Percentiles rank a stretch among this genome's conserved stretches.
Evolutionary conservation across 23 red algal genomes (phyloP).

Genomic region (Gracilariopsis chorda): DNA sequence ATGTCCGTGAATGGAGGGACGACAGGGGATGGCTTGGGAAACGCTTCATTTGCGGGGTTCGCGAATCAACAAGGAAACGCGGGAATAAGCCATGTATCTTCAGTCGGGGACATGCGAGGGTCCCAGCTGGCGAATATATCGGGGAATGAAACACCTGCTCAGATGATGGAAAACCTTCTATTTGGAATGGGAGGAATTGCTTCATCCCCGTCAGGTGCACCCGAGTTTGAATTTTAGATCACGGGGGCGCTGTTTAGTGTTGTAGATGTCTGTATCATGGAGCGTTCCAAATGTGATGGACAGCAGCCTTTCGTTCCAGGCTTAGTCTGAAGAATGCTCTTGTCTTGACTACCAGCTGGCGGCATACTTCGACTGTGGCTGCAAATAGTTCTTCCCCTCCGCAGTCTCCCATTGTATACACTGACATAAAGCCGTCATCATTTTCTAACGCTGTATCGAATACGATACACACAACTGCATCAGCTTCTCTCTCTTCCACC

Average conservation of each 20-base stretch:
- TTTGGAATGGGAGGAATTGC: constrained; percentile 17
- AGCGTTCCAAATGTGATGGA: constrained; percentile 40
- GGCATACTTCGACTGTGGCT: constrained; percentile 49
- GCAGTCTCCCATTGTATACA: constrained; percentile 60
- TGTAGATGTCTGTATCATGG: too few relatives aligned
- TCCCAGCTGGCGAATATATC: background rate
- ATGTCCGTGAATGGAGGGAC: background rate
- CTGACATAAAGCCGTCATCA: constrained; percentile 66
- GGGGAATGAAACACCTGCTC: background rate
- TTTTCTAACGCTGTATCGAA: constrained; percentile 41
- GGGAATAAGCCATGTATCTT: background rate
- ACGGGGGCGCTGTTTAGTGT: too few relatives aligned
- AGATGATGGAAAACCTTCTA: constrained; percentile 21
- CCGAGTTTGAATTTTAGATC: constrained; percentile 11
- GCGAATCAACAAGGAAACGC: background rate
- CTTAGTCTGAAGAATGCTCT: constrained; percentile 33
- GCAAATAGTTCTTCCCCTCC: constrained; percentile 48
- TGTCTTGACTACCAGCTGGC: constrained; percentile 61
- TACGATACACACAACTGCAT: constrained; percentile 20
- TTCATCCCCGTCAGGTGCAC: constrained; percentile 16
- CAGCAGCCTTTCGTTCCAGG: constrained; percentile 15
- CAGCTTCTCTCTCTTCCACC: constrained; percentile 50
- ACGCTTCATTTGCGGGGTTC: background rate
- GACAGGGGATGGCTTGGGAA: background rate
- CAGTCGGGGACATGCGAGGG: background rate